Evolutionary conservation across 78 protist species (phyloP).

Genomic region (Emiliania huxleyi): DNA sequence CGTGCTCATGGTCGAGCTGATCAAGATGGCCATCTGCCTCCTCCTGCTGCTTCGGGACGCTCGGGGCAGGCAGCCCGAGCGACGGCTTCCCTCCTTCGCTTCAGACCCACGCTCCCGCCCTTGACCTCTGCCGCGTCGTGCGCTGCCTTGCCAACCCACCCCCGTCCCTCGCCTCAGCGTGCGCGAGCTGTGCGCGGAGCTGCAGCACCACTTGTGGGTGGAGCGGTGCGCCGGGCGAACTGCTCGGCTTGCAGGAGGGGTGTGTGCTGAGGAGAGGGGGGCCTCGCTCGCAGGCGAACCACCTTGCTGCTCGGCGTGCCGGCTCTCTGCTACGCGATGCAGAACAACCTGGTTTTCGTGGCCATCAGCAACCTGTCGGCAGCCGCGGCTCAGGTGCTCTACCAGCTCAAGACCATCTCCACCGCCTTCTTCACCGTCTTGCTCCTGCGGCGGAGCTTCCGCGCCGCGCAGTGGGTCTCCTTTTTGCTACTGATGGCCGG

Average conservation of each 20-base stretch:
- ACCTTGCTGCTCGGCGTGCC: constrained; percentile 33
- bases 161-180: no score
- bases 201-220: not conserved
- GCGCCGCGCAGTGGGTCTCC: not conserved
- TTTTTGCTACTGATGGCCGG: not conserved
- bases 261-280: no score
- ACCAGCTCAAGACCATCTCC: constrained; percentile 3
- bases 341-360: constrained; percentile 25
- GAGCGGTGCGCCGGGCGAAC: not conserved
- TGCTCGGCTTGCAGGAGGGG: no score
- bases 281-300: no score
- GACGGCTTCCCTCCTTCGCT: no score
- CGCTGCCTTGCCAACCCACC: no score
- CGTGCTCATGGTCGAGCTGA: not conserved
- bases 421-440: not conserved
- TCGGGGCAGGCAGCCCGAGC: no score
- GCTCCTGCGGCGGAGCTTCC: not conserved
- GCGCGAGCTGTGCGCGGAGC: not conserved
- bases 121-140: no score
- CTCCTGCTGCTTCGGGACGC: no score
- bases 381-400: constrained; percentile 17
- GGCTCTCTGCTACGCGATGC: constrained; percentile 27
- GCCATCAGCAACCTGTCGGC: not conserved
- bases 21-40: not conserved
- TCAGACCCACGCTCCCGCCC: no score